phyloP scores from a whole-genome alignment of 208 protist species.

The Acanthamoeba healyi region DNA sequence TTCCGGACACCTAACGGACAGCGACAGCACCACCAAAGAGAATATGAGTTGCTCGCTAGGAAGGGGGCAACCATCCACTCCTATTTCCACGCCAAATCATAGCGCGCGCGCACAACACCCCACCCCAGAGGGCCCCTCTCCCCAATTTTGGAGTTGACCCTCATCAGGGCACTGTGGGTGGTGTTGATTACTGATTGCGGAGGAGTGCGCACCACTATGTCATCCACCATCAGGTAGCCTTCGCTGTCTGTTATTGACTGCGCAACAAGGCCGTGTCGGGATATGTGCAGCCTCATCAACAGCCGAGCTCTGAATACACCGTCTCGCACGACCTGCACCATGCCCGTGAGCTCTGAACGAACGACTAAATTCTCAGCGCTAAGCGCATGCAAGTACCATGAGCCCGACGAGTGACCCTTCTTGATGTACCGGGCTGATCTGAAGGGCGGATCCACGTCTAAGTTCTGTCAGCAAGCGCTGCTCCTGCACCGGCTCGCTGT shows the following conservation, averaged over 20 bases:
- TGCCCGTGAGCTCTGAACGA: not conserved
- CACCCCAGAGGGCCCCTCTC: too few relatives aligned
- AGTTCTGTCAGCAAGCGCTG: constrained; percentile 1
- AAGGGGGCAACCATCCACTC: too few relatives aligned
- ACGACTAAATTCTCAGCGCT: too few relatives aligned
- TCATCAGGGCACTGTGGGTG: too few relatives aligned
- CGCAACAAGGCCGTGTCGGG: not conserved
- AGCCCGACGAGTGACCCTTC: not conserved
- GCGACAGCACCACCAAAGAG: too few relatives aligned
- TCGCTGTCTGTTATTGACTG: not conserved
- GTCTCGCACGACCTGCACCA: constrained; percentile 19
- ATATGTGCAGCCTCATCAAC: not conserved
- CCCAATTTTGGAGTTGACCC: too few relatives aligned
- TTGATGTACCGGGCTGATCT: not conserved
- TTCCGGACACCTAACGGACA: constrained; percentile 5
- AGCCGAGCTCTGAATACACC: not conserved
- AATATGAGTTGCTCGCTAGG: too few relatives aligned
- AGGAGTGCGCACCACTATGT: constrained; percentile 21
- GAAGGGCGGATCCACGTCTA: not conserved
- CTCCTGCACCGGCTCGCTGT: not conserved
- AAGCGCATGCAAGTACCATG: too few relatives aligned
- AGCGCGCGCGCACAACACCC: too few relatives aligned
- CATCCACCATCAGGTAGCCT: constrained; percentile 8
- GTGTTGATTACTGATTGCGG: too few relatives aligned
- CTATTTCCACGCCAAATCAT: too few relatives aligned